A percentile compares a stretch with the other conserved stretches of the same genome.
Conservation (phyloP, 176 grass and related monocot species). For the Phyllostachys edulis region DNA sequence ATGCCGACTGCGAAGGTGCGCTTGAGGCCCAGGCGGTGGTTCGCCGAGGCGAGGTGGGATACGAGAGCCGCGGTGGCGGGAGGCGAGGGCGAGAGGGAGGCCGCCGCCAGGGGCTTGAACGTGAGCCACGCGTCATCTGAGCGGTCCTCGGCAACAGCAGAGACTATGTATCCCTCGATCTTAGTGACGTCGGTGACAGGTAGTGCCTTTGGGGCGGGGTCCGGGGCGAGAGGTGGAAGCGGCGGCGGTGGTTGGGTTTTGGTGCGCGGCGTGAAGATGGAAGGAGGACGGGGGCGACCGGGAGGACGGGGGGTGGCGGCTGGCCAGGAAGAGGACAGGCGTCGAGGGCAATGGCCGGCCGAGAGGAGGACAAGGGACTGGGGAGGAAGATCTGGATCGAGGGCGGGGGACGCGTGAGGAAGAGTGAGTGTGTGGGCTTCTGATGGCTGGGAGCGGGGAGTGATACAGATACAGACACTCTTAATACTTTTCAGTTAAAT, state of each 20-base stretch:
- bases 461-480: too few species aligned
- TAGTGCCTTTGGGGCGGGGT: neutral
- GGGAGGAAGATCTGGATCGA: too few species aligned
- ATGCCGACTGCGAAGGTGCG: conserved; percentile 75
- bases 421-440: too few species aligned
- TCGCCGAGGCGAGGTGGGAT: conserved; percentile 61
- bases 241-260: conserved; percentile 38
- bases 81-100: conserved; percentile 54
- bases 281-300: too few species aligned
- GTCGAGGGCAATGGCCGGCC: too few species aligned
- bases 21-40: conserved; percentile 68
- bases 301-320: too few species aligned
- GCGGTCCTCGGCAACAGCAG: conserved; percentile 42
- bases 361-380: too few species aligned
- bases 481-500: too few species aligned
- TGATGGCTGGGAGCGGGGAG: too few species aligned
- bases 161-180: conserved; percentile 61
- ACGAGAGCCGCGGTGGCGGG: conserved; percentile 62
- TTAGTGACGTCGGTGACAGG: conserved; percentile 23
- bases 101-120: conserved; percentile 71
- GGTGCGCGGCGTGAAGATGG: conserved; percentile 63
- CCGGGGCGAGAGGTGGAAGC: neutral
- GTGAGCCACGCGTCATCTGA: conserved; percentile 76
- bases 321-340: too few species aligned
- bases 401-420: too few species aligned